A percentile compares a stretch with the other conserved stretches of the same genome.
Evolutionary conservation across 2,329 filamentous ascomycete species (phyloP).

Genomic region (Huntiella abstrusa): DNA sequence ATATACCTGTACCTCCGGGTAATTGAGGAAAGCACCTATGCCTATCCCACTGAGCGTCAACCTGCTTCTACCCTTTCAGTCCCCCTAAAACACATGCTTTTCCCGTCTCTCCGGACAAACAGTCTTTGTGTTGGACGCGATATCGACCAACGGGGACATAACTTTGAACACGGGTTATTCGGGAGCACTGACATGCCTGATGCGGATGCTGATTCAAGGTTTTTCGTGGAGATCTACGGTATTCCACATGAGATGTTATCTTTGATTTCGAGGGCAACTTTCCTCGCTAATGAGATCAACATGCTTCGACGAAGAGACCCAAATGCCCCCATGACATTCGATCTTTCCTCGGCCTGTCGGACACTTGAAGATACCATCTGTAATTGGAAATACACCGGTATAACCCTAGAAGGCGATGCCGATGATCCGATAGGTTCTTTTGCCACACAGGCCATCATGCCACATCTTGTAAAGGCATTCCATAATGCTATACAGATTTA

Average conservation of each 20-base stretch:
- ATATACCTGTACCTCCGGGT: slow-evolving; percentile 27
- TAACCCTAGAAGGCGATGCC: background rate
- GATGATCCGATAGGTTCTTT: background rate
- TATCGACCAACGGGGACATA: slow-evolving; percentile 24
- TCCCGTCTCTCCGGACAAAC: slow-evolving; percentile 16
- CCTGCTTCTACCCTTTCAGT: slow-evolving; percentile 1
- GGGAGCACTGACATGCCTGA: slow-evolving; percentile 14
- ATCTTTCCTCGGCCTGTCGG: slow-evolving; percentile 17
- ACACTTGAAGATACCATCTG: slow-evolving; percentile 8
- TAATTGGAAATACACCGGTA: slow-evolving; percentile 11
- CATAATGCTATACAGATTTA: slow-evolving; percentile 25
- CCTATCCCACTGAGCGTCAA: slow-evolving; percentile 12
- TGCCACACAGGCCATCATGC: slow-evolving; percentile 6
- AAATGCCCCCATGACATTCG: slow-evolving; percentile 14
- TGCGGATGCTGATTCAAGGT: slow-evolving; percentile 20
- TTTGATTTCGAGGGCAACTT: slow-evolving; percentile 23
- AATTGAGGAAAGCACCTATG: slow-evolving; percentile 25
- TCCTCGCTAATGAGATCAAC: slow-evolving; percentile 23
- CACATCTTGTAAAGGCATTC: slow-evolving; percentile 20
- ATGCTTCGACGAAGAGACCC: slow-evolving; percentile 11
- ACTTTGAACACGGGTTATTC: slow-evolving; percentile 14
- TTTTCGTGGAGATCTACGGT: slow-evolving; percentile 27
- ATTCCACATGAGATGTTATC: slow-evolving; percentile 24
- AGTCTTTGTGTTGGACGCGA: slow-evolving; percentile 23
- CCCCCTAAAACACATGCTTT: slow-evolving; percentile 13